phyloP scores from a whole-genome alignment of 2,329 filamentous ascomycete genomes.

The Sarocladiaceae sp. region DNA sequence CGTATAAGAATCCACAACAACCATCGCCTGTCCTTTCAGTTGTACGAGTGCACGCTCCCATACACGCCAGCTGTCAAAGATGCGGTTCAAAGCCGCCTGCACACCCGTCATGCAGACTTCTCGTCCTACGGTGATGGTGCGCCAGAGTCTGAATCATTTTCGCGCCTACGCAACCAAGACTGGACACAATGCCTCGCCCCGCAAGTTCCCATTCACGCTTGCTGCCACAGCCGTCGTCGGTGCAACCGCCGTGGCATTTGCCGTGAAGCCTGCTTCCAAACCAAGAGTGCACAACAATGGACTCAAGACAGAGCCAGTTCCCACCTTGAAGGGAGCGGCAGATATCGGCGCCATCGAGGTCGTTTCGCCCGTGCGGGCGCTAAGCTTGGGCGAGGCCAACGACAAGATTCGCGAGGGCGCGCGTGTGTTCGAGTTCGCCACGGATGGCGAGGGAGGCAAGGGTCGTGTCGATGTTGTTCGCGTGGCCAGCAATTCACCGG shows the following conservation, averaged over 20 bases:
- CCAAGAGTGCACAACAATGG: no score
- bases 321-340: constrained; percentile 12
- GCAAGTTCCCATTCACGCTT: not conserved
- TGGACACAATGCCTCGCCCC: not conserved
- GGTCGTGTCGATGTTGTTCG: constrained; percentile 30
- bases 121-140: no score
- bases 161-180: not conserved
- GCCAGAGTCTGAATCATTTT: no score
- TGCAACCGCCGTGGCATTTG: constrained; percentile 2
- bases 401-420: constrained; percentile 25
- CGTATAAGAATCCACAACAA: no score
- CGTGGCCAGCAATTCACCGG: constrained; percentile 29
- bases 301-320: not conserved
- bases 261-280: no score
- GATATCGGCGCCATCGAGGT: constrained; percentile 18
- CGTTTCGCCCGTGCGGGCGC: constrained; percentile 22
- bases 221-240: not conserved
- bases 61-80: no score
- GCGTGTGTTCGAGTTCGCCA: constrained; percentile 24
- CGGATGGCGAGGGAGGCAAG: constrained; percentile 13
- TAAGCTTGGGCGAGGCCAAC: constrained; percentile 24
- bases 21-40: no score
- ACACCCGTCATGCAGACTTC: no score
- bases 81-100: no score
- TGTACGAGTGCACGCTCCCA: no score